Conservation (phyloP, 305 asterid genomes). For the Fraxinus sp. region DNA sequence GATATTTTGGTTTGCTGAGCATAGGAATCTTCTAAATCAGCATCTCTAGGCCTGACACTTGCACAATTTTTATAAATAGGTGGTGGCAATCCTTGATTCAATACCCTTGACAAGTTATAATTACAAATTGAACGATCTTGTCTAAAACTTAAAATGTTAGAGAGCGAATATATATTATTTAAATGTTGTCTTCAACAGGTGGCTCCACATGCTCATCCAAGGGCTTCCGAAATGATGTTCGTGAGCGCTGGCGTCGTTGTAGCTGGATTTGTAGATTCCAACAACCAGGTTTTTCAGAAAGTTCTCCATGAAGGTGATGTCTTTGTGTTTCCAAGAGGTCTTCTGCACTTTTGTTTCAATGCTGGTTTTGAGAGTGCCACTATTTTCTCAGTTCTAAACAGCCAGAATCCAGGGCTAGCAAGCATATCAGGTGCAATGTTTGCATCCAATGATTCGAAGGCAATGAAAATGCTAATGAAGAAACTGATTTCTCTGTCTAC, state of each 20-base stretch:
- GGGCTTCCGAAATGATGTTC: conserved; percentile 72
- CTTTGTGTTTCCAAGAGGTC: conserved; percentile 66
- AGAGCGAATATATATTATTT: not conserved
- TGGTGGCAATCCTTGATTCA: not conserved
- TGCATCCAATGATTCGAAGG: conserved; percentile 26
- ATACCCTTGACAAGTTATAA: not conserved
- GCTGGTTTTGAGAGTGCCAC: conserved; percentile 58
- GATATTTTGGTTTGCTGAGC: not conserved
- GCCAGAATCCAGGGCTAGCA: conserved; percentile 74
- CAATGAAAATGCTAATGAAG: conserved; percentile 29
- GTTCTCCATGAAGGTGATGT: conserved; percentile 57
- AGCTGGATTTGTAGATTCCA: conserved; percentile 57
- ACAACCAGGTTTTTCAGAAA: conserved; percentile 42
- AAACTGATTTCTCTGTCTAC: conserved; percentile 28
- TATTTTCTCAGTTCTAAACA: conserved; percentile 51
- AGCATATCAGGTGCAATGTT: conserved; percentile 50
- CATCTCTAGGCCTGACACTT: not conserved
- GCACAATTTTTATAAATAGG: not conserved
- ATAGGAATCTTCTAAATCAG: not conserved
- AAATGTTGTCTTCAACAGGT: conserved; percentile 3
- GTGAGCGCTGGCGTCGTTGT: conserved; percentile 47
- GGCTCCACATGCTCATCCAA: conserved; percentile 55
- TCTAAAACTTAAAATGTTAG: not conserved
- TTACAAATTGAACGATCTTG: not conserved
- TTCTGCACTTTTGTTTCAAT: conserved; percentile 61